A percentile compares a stretch with the other conserved stretches of the same genome.
Conservation (phyloP, 805 yeast genomes). For the Candida ortonii region DNA sequence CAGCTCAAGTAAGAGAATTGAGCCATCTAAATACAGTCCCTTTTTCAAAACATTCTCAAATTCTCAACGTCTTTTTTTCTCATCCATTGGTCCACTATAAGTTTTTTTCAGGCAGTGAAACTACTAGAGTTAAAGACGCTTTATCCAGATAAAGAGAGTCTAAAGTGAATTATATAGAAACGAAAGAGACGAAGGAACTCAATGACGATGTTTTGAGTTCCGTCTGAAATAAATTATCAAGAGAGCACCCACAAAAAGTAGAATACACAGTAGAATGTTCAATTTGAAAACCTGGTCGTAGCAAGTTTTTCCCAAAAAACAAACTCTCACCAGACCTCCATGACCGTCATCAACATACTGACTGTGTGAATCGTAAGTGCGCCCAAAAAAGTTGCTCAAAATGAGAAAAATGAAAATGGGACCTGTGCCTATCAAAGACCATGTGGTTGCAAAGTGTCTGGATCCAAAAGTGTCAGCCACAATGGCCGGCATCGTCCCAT, state of each 20-base stretch:
- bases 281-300: constrained; percentile 47
- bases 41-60: too few relatives aligned
- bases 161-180: too few relatives aligned
- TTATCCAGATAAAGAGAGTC: too few relatives aligned
- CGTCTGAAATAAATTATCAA: constrained; percentile 11
- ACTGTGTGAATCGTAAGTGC: constrained; percentile 45
- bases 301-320: constrained; percentile 44
- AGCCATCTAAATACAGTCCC: too few relatives aligned
- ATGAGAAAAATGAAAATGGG: constrained; percentile 54
- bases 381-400: constrained; percentile 56
- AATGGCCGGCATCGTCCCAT: constrained; percentile 74
- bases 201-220: too few relatives aligned
- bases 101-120: too few relatives aligned
- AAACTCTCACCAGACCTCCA: constrained; percentile 33
- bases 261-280: constrained; percentile 35
- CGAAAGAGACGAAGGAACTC: too few relatives aligned
- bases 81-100: too few relatives aligned
- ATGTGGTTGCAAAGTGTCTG: constrained; percentile 62
- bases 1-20: too few relatives aligned
- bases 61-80: too few relatives aligned
- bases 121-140: too few relatives aligned
- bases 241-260: constrained; percentile 23
- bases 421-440: constrained; percentile 76
- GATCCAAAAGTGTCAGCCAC: constrained; percentile 74
- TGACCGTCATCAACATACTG: constrained; percentile 36